Evolutionary conservation across 2,329 filamentous ascomycete species (phyloP), one percentile per base, ranked within the genome.

Genomic region (Hymenoscyphus repandus): DNA sequence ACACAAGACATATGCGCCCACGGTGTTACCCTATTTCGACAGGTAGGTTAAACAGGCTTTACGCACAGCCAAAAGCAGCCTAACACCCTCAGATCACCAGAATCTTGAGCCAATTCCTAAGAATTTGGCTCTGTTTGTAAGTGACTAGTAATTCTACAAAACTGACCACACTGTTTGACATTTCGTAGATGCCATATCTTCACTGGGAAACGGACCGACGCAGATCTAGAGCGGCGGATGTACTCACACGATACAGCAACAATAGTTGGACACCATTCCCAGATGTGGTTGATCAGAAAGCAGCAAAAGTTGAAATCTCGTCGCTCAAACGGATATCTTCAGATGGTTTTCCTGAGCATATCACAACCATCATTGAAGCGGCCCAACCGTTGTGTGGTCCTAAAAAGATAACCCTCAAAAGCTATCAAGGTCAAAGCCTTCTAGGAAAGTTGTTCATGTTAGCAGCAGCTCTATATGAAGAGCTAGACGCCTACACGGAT

Each of bases 161-260:
- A 27, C 7, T 27, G 4, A 7, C 22, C 22, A 27, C 22, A 27
- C 22, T 20, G 17, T 5, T 18, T 40, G 32, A 30, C 30, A 40
- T n/a, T 43, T 11, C 30, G 11, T 41, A 64, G 62, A 58, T 65
- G 55, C 62, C 62, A 5, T 63, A 62, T 45, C 50, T 65, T 3
- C 62, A 64, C 36, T 65, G 62, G 62, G 62, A 63, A 45, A 65
- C 59, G 3, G 54, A 58, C 45, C 57, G 49, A 46, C 41, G 57
- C 45, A 18, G 54, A 47, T 17, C 53, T 51, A 30, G 48, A 44
- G 34, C 46, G 13, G 52, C 57, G 3, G 52, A 47, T 6, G 50
- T 53, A 3, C 48, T 56, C 20, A 45, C 47, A 15, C 47, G 49
- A 40, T 37, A 51, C 15, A 52, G 41, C 10, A 46, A 31, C 46